phyloP scores from a whole-genome alignment of 768 basidiomycete genomes.

The Suillus luteus region DNA sequence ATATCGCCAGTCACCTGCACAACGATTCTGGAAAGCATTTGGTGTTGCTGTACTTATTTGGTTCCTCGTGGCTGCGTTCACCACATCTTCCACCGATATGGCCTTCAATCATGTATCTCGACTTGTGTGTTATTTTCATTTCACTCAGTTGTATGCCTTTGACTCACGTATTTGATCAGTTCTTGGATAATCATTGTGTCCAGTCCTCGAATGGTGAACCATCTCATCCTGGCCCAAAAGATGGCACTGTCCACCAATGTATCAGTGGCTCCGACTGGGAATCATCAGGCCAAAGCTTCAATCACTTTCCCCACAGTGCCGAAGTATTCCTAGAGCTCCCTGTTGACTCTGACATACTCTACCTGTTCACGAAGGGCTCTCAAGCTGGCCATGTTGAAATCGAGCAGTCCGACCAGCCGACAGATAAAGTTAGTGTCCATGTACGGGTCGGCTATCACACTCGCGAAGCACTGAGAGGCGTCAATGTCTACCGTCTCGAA shows the following conservation, averaged over 20 bases:
- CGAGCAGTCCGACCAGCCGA: conserved; percentile 29
- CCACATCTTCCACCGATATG: neutral
- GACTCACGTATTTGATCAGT: neutral
- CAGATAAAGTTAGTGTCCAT: conserved; percentile 32
- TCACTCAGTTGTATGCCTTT: neutral
- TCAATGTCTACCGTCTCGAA: conserved; percentile 33
- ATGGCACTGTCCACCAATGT: conserved; percentile 18
- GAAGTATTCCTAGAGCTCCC: conserved; percentile 33
- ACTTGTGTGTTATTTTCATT: neutral
- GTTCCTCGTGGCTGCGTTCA: conserved; percentile 14
- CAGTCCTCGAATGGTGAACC: neutral
- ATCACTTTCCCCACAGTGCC: conserved; percentile 29
- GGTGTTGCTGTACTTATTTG: conserved; percentile 28
- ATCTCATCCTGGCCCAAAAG: neutral
- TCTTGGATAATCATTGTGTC: too few relatives aligned
- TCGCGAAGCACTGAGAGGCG: conserved; percentile 22
- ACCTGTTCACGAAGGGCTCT: conserved; percentile 32
- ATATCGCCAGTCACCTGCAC: conserved; percentile 10
- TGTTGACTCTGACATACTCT: conserved; percentile 30
- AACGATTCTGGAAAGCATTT: conserved; percentile 31
- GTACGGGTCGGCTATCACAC: conserved; percentile 27
- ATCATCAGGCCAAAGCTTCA: conserved; percentile 1
- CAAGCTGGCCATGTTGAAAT: conserved; percentile 32
- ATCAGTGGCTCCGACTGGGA: conserved; percentile 25
- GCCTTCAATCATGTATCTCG: conserved; percentile 2